Evolutionary conservation across 148 eudicot species (phyloP).

Genomic region (Fallopia convolvulus): DNA sequence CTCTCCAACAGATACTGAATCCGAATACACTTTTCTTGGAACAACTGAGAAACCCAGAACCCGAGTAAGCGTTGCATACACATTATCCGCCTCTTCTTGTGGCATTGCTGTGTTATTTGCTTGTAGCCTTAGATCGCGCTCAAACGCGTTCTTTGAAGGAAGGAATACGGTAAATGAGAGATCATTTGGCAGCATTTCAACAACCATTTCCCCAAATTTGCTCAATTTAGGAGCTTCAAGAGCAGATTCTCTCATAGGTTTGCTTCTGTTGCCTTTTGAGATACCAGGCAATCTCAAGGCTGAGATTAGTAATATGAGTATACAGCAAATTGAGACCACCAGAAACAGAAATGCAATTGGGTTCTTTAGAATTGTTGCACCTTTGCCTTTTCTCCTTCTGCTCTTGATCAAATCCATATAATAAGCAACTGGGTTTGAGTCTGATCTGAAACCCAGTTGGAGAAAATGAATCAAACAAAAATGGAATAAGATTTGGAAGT

Average conservation of each 20-base stretch:
- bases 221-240: conserved; percentile 20
- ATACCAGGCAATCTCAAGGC: conserved; percentile 42
- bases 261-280: conserved; percentile 13
- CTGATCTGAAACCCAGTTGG: neutral
- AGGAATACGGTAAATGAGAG: conserved; percentile 72
- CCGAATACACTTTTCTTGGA: conserved; percentile 45
- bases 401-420: neutral
- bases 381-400: neutral
- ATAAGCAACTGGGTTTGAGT: neutral
- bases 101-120: conserved; percentile 23
- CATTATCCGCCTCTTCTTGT: conserved; percentile 31
- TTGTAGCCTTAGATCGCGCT: conserved; percentile 45
- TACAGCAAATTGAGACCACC: conserved; percentile 35
- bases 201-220: conserved; percentile 49
- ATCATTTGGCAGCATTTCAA: conserved; percentile 74
- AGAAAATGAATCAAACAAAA: neutral
- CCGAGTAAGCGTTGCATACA: conserved; percentile 60
- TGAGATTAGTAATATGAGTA: conserved; percentile 32
- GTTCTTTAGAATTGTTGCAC: neutral
- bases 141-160: conserved; percentile 60
- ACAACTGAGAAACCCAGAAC: conserved; percentile 69
- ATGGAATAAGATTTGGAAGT: neutral
- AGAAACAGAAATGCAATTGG: conserved; percentile 28
- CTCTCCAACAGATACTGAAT: conserved; percentile 30
- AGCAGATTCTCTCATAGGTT: conserved; percentile 4